Evolutionary conservation across 805 yeast species (phyloP).

Genomic region (Phaffomyces opuntiae): DNA sequence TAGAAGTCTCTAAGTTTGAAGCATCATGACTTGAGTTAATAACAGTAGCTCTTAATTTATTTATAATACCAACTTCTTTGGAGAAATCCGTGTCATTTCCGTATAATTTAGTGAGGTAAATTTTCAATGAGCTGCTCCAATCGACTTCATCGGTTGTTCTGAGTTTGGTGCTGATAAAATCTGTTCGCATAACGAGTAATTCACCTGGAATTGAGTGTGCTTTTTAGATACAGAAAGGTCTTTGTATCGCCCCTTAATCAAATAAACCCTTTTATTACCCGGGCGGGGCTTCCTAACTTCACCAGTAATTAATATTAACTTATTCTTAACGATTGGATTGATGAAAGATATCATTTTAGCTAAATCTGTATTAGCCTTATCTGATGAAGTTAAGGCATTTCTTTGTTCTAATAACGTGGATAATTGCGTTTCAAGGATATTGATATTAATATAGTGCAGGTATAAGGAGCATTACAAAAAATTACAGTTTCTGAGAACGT

Average conservation of each 20-base stretch:
- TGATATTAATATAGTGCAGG: too few species aligned
- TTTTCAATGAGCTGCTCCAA: slow-evolving; percentile 57
- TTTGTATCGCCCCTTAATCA: not conserved
- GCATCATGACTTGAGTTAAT: slow-evolving; percentile 38
- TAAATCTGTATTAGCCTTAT: not conserved
- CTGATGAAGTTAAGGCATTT: not conserved
- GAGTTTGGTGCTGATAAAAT: slow-evolving; percentile 19
- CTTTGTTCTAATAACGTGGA: not conserved
- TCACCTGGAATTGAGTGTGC: too few species aligned
- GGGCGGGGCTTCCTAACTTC: too few species aligned
- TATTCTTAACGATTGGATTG: not conserved
- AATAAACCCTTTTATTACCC: too few species aligned
- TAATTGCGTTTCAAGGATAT: not conserved
- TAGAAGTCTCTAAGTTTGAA: slow-evolving; percentile 35
- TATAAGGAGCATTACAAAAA: too few species aligned
- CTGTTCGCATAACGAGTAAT: slow-evolving; percentile 1
- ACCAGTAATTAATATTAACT: too few species aligned
- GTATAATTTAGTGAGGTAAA: slow-evolving; percentile 52
- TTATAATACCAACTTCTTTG: slow-evolving; percentile 46
- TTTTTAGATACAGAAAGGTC: not conserved
- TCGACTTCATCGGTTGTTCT: slow-evolving; percentile 50
- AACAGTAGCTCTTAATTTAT: slow-evolving; percentile 53
- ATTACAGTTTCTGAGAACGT: too few species aligned
- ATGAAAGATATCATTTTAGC: not conserved
- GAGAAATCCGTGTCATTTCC: slow-evolving; percentile 54